Evolutionary conservation across 441 rosid species (phyloP).

Genomic region (Mallotus japonicus): DNA sequence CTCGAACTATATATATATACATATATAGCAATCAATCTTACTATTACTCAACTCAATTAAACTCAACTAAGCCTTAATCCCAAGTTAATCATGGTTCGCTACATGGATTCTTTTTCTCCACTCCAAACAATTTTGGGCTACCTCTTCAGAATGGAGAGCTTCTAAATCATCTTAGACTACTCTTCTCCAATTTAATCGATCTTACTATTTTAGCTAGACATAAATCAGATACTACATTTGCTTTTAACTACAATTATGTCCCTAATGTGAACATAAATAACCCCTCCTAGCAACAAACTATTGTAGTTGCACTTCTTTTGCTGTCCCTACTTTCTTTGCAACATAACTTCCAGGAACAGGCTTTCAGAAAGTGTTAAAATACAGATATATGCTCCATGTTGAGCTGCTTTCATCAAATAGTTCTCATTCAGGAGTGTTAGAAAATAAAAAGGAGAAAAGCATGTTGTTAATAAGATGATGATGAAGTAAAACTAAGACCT

Average conservation of each 20-base stretch:
- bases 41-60: too few species aligned
- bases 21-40: neutral
- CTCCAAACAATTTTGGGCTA: too few species aligned
- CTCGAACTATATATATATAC: neutral
- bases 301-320: too few species aligned
- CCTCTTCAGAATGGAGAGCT: too few species aligned
- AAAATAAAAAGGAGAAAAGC: neutral
- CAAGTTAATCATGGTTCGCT: too few species aligned
- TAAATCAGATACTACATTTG: neutral
- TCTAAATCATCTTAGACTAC: too few species aligned
- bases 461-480: neutral
- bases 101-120: too few species aligned
- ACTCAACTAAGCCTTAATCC: too few species aligned
- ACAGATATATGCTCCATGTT: neutral
- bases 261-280: neutral
- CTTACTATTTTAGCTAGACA: neutral
- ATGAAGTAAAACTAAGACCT: slow-evolving; percentile 39
- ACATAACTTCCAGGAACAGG: neutral
- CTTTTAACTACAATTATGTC: neutral
- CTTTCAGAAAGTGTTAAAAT: neutral
- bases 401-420: neutral
- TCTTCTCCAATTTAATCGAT: neutral
- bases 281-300: neutral
- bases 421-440: neutral
- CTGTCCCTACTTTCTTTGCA: too few species aligned